These are phyloP conservation scores for Tetrahymena malaccensis DNA, from an alignment of 73 alveolate genomes.

Conservation along the genomic window DNA sequence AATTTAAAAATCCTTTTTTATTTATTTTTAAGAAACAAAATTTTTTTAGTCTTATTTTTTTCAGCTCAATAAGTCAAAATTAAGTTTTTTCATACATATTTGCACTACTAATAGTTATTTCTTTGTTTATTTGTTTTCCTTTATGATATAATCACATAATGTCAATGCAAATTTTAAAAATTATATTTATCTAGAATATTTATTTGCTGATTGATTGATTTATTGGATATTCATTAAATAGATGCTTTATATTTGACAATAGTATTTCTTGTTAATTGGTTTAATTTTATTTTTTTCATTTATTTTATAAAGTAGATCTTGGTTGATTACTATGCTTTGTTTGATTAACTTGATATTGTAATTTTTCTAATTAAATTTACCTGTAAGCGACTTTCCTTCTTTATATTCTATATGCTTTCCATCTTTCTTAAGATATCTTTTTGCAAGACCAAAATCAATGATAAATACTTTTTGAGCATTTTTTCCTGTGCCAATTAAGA, in stretches of 20 bases:
- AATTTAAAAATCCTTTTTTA: not conserved
- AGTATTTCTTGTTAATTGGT: not conserved
- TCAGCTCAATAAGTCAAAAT: no score
- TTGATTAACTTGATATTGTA: not conserved
- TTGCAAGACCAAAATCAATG: slow-evolving; percentile 81
- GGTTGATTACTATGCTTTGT: not conserved
- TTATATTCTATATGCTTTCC: slow-evolving; percentile 46
- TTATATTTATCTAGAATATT: not conserved
- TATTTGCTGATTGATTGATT: no score
- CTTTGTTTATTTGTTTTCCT: no score
- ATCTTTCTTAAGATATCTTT: slow-evolving; percentile 54
- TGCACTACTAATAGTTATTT: not conserved
- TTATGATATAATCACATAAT: no score
- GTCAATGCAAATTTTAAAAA: not conserved
- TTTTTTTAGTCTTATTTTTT: no score
- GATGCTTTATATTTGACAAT: not conserved
- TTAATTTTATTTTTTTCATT: no score
- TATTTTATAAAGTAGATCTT: not conserved
- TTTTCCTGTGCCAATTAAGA: slow-evolving; percentile 66
- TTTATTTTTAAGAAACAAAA: not conserved
- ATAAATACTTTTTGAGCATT: slow-evolving; percentile 55
- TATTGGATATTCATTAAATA: no score
- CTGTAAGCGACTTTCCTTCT: slow-evolving; percentile 50
- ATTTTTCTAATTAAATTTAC: not conserved
- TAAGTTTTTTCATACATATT: no score